Evolutionary conservation across 2,329 filamentous ascomycete genomes (phyloP).

Genomic region (Falciphora oryzae): DNA sequence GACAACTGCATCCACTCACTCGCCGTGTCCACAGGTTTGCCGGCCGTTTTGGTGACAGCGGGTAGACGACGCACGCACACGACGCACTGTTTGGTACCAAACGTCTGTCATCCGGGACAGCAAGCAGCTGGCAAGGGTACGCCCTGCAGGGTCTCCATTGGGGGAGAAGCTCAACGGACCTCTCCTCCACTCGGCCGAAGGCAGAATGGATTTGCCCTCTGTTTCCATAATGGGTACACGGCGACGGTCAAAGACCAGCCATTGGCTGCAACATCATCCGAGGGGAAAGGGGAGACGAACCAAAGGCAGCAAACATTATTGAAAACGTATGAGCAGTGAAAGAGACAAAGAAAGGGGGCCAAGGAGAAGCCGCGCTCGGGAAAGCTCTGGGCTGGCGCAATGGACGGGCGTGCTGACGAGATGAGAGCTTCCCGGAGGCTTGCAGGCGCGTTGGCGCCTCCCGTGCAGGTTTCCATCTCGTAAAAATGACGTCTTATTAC

Average conservation of each 20-base stretch:
- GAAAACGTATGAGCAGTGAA: background rate
- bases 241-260: background rate
- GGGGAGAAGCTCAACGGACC: too few relatives aligned
- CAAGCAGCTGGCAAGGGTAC: too few relatives aligned
- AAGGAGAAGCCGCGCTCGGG: background rate
- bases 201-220: background rate
- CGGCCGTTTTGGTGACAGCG: too few relatives aligned
- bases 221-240: background rate
- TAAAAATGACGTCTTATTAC: slow-evolving; percentile 8
- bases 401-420: background rate
- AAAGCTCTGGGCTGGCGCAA: background rate
- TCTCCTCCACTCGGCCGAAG: background rate
- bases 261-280: background rate
- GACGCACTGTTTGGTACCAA: too few relatives aligned
- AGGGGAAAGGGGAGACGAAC: background rate
- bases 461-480: slow-evolving; percentile 3
- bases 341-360: background rate
- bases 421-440: too few relatives aligned
- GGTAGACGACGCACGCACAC: too few relatives aligned
- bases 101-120: too few relatives aligned
- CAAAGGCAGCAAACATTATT: background rate
- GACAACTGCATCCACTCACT: too few relatives aligned
- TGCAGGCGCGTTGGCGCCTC: background rate
- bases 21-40: too few relatives aligned
- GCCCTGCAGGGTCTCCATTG: too few relatives aligned